phyloP scores from a whole-genome alignment of 2,329 filamentous ascomycete genomes.

The Penicillium sp. region DNA sequence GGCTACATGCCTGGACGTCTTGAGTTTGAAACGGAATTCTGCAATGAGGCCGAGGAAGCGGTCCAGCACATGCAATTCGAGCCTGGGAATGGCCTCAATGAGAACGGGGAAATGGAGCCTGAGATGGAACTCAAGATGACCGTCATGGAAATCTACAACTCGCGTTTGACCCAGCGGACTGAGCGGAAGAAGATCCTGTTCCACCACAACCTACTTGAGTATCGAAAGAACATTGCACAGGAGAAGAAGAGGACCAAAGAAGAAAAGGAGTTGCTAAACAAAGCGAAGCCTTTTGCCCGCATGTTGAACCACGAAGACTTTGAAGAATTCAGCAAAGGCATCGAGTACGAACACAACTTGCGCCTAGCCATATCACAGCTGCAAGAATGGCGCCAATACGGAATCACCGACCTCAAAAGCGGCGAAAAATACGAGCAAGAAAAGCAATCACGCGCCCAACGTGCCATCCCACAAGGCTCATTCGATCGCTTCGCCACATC shows the following conservation, averaged over 20 bases:
- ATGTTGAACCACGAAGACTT: constrained; percentile 97
- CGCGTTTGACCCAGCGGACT: constrained; percentile 79
- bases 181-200: constrained; percentile 97
- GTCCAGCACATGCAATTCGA: constrained; percentile 99
- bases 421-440: constrained; percentile 93
- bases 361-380: constrained; percentile 84
- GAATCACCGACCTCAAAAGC: constrained; percentile 76
- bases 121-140: constrained; percentile 98
- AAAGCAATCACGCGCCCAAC: constrained; percentile 70
- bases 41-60: constrained; percentile 96
- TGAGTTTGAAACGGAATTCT: constrained; percentile 96
- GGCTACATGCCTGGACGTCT: constrained; percentile 97
- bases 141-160: constrained; percentile 98
- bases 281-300: constrained; percentile 89
- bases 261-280: constrained; percentile 84
- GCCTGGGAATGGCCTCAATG: constrained; percentile 87
- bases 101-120: constrained; percentile 82
- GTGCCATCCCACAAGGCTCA: constrained; percentile 65
- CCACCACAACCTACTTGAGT: constrained; percentile 89
- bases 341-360: constrained; percentile 87
- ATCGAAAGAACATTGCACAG: constrained; percentile 79
- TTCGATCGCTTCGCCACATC: constrained; percentile 79
- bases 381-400: constrained; percentile 86
- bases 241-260: constrained; percentile 98
- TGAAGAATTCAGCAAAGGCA: constrained; percentile 74